Evolutionary conservation across 371 early-diverging fungal genomes (phyloP), one percentile per base, ranked within the genome.

Genomic region (Capillidium heterosporum): DNA sequence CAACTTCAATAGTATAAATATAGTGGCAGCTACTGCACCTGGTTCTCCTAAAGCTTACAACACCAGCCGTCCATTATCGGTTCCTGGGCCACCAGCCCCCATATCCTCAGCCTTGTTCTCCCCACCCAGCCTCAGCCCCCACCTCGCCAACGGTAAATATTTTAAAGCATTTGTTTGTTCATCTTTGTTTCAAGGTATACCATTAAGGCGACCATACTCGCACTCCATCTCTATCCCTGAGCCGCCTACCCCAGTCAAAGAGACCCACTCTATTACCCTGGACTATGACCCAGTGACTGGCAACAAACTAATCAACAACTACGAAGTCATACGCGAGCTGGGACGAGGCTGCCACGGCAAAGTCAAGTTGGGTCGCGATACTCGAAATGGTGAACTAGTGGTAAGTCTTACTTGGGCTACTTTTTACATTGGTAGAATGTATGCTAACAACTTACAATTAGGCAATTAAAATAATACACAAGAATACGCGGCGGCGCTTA

Each of bases 281-380:
- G 81, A 84, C 53, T 80, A 84, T 64, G 91, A 91, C 57, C 77
- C 82, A 27, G 68, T 68, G 39, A 87, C 91, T 0, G 93, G 92
- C 29, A 80, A 82, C 66, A 96, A 96, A 62, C 77, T 82, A 70
- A 84, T 96, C 61, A 96, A 96, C 71, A 74, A 89, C 54, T 96
- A 92, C 70, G 80, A 90, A 77, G 76, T 96, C 15, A 65, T 92
- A 11, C 72, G 69, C 57, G 91, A 92, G 65, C 72, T 96, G n/a
- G 97, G 97, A 17, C 74, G 92, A 52, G 97, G 97, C 21, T 85
- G 85, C 10, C 93, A 95, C 60, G 97, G 95, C 24, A 94, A 92
- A 71, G 97, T 96, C 39, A 91, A 93, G 67, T 71, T 94, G 28
- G 84, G 84, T 32, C 71, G 77, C 26, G 88, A 91, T 62, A 73